phyloP scores from a whole-genome alignment of 2,329 filamentous ascomycete species.

The Ilyonectria mors-panacis region DNA sequence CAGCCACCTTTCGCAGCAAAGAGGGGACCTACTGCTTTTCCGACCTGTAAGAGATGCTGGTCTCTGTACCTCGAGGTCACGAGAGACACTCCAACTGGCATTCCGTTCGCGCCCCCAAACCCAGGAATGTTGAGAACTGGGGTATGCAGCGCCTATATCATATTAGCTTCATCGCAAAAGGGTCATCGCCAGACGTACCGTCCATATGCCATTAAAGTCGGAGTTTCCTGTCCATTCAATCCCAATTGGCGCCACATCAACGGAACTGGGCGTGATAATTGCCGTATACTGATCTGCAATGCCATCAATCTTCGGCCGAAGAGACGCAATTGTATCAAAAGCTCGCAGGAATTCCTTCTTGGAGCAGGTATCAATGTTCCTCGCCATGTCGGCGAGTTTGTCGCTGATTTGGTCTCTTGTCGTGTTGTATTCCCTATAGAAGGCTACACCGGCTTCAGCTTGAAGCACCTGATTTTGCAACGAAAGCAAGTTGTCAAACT shows the following conservation, averaged over 20 bases:
- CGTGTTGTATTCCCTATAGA: conserved; percentile 65
- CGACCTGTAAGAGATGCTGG: conserved; percentile 31
- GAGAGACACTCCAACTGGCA: conserved; percentile 39
- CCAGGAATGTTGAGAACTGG: conserved; percentile 39
- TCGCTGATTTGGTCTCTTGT: conserved; percentile 59
- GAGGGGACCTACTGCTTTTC: conserved; percentile 10
- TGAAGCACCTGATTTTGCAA: conserved; percentile 63
- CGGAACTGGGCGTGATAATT: conserved; percentile 69
- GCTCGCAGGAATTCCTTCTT: conserved; percentile 64
- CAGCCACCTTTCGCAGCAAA: conserved; percentile 8
- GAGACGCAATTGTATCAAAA: conserved; percentile 64
- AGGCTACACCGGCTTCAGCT: conserved; percentile 65
- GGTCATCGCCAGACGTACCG: conserved; percentile 52
- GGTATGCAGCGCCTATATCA: conserved; percentile 30
- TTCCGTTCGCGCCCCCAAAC: conserved; percentile 30
- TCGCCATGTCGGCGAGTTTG: conserved; percentile 62
- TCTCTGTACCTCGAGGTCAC: conserved; percentile 34
- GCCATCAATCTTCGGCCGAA: conserved; percentile 66
- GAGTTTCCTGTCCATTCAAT: conserved; percentile 65
- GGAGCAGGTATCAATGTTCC: conserved; percentile 58
- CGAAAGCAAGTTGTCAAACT: conserved; percentile 57
- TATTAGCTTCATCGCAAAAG: too few relatives aligned
- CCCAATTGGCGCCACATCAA: conserved; percentile 70
- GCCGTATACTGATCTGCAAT: conserved; percentile 65
- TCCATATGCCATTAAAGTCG: conserved; percentile 65